Evolutionary conservation across 768 basidiomycete genomes (phyloP).

Genomic region (Rhizopogon sp.): DNA sequence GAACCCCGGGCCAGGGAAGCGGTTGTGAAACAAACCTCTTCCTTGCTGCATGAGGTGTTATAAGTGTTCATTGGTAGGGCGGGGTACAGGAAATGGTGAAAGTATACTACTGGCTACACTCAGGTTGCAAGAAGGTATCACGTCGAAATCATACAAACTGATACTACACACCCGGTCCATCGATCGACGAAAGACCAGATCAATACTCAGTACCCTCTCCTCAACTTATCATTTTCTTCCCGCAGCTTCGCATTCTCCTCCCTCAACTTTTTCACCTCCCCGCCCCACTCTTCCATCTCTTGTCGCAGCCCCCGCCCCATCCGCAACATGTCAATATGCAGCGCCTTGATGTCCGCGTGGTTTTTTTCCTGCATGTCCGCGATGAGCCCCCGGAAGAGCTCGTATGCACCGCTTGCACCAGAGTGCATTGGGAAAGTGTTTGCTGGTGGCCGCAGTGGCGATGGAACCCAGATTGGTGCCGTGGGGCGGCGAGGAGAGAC

Average conservation of each 20-base stretch:
- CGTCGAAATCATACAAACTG: background rate
- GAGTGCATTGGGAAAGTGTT: slow-evolving; percentile 23
- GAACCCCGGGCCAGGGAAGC: no score
- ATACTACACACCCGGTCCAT: background rate
- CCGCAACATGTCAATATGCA: slow-evolving; percentile 68
- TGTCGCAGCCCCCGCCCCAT: slow-evolving; percentile 61
- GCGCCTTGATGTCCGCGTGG: slow-evolving; percentile 64
- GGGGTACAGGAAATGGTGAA: background rate
- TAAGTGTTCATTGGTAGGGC: no score
- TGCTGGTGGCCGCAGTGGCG: slow-evolving; percentile 29
- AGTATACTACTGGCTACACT: background rate
- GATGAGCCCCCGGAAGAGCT: slow-evolving; percentile 68
- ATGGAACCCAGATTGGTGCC: slow-evolving; percentile 32
- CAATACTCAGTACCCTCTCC: slow-evolving; percentile 31
- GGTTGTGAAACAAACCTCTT: no score
- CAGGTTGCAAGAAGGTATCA: background rate
- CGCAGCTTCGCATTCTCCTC: slow-evolving; percentile 49
- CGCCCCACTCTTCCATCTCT: slow-evolving; percentile 56
- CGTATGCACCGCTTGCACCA: slow-evolving; percentile 29
- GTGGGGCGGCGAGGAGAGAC: slow-evolving; percentile 49
- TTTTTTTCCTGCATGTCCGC: slow-evolving; percentile 68
- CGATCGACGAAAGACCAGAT: background rate
- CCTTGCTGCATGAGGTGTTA: no score
- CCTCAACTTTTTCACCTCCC: slow-evolving; percentile 44
- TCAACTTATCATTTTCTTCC: slow-evolving; percentile 63